These are phyloP conservation scores for Talaromyces wortmannii DNA, from an alignment of 495 filamentous ascomycete genomes.

Conservation along the genomic window DNA sequence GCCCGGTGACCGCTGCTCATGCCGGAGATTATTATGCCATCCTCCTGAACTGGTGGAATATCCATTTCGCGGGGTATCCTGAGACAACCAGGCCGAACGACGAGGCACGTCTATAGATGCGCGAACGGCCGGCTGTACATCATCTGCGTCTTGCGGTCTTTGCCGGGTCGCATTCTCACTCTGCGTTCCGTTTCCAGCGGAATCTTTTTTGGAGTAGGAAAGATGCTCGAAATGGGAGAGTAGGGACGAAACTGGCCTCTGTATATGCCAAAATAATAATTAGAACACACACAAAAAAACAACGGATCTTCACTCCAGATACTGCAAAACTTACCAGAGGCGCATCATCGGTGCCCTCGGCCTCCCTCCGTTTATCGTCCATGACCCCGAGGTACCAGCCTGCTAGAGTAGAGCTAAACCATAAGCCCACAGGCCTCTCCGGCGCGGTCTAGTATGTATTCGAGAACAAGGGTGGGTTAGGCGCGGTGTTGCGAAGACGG, in stretches of 20 bases:
- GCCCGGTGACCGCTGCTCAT: constrained; percentile 15
- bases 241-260: constrained; percentile 83
- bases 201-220: constrained; percentile 42
- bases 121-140: constrained; percentile 38
- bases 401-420: constrained; percentile 20
- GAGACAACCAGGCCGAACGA: constrained; percentile 29
- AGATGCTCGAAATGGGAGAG: constrained; percentile 91
- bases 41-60: constrained; percentile 7
- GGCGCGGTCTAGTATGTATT: neutral
- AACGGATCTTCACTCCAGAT: neutral
- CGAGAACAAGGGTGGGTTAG: neutral
- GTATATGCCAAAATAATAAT: constrained; percentile 4
- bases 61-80: constrained; percentile 21
- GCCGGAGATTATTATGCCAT: constrained; percentile 20
- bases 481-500: neutral
- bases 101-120: constrained; percentile 48
- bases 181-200: constrained; percentile 19
- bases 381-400: constrained; percentile 27
- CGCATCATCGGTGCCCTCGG: constrained; percentile 36
- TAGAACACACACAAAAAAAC: constrained; percentile 4
- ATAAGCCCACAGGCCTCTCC: constrained; percentile 14
- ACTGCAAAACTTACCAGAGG: constrained; percentile 36
- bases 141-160: constrained; percentile 29
- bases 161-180: constrained; percentile 25
- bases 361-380: constrained; percentile 27